Conservation (phyloP, 257 asterid genomes). For the Ophiorrhiza pumila region DNA sequence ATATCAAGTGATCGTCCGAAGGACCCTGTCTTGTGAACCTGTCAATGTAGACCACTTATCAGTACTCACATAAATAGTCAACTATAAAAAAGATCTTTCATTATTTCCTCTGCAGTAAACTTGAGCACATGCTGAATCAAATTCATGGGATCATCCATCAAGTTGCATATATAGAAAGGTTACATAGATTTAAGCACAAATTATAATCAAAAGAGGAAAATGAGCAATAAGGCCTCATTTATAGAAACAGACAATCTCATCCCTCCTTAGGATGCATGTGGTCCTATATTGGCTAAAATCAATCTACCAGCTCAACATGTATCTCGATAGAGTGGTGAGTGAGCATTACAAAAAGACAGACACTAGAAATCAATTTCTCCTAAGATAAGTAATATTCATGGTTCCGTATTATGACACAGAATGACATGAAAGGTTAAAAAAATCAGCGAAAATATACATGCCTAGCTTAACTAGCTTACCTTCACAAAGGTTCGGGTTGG, state of each 20-base stretch:
- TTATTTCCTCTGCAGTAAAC: background rate
- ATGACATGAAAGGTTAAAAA: background rate
- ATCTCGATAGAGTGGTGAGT: background rate
- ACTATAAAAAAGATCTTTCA: background rate
- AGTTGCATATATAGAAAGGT: too few relatives aligned
- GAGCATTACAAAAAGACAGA: background rate
- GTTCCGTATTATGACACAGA: background rate
- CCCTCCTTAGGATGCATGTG: background rate
- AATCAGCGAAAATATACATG: background rate
- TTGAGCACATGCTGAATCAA: background rate
- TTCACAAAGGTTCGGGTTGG: constrained; percentile 72
- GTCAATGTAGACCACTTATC: constrained; percentile 12
- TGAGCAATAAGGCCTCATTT: background rate
- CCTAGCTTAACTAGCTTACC: constrained; percentile 37
- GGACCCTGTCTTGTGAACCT: constrained; percentile 97
- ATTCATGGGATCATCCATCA: background rate
- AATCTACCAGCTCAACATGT: too few relatives aligned
- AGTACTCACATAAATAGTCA: background rate
- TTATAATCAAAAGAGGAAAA: background rate
- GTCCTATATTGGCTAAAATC: background rate
- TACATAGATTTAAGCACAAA: background rate
- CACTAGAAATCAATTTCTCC: background rate
- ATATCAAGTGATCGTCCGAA: constrained; percentile 84
- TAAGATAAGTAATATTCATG: background rate
- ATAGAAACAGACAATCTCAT: background rate